These are phyloP conservation scores for Auricularia sp. DNA, from an alignment of 768 basidiomycete species.

Conservation along the genomic window DNA sequence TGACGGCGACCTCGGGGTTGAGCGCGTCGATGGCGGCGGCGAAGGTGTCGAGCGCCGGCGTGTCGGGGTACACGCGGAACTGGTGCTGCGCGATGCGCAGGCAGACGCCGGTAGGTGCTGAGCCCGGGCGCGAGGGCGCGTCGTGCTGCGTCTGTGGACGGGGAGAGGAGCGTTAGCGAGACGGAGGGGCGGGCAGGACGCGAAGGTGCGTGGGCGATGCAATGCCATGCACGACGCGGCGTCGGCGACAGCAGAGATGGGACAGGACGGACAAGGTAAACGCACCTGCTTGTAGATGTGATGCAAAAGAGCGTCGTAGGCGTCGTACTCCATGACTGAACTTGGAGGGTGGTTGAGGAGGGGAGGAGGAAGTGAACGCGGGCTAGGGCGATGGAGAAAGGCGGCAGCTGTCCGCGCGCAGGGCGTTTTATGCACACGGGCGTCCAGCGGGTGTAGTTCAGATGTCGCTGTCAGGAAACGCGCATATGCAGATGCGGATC, in stretches of 20 bases:
- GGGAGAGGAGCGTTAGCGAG: background rate
- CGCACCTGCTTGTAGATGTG: constrained; percentile 10
- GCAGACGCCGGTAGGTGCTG: constrained; percentile 4
- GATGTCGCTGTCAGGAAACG: no score
- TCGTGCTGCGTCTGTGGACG: constrained; percentile 5
- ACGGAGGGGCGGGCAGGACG: background rate
- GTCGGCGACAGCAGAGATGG: background rate
- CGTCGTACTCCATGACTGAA: constrained; percentile 8
- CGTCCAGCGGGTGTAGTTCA: background rate
- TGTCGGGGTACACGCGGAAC: constrained; percentile 6
- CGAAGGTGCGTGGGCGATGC: background rate
- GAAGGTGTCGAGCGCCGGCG: constrained; percentile 5
- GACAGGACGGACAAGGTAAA: background rate
- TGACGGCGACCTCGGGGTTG: constrained; percentile 7
- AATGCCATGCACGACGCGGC: no score
- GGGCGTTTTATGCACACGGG: background rate
- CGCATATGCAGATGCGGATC: no score
- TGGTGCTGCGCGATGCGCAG: constrained; percentile 2
- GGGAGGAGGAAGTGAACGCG: background rate
- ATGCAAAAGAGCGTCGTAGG: constrained; percentile 8
- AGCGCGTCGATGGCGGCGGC: constrained; percentile 1
- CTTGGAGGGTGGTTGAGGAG: background rate
- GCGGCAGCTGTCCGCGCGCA: background rate
- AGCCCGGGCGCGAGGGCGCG: constrained; percentile 36
- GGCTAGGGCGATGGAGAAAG: background rate